Conservation (phyloP, 164 flowering plant species). For the Aristolochia contorta region DNA sequence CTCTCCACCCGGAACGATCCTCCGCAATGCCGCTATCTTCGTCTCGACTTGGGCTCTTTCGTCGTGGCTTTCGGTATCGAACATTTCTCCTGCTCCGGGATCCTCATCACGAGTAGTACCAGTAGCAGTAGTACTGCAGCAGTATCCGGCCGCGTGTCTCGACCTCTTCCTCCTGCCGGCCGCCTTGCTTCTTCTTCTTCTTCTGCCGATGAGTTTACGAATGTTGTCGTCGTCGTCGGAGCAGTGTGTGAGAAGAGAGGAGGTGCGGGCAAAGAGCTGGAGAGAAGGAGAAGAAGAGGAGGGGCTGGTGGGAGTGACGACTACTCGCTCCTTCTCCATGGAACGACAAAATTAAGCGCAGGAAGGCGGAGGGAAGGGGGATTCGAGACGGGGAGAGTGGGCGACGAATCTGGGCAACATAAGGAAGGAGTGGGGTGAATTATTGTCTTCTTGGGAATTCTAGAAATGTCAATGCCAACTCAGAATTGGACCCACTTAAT, state of each 20-base stretch:
- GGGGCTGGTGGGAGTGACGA: background rate
- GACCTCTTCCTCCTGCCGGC: background rate
- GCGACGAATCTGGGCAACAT: too few species aligned
- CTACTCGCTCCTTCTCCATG: too few species aligned
- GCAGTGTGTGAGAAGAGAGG: too few species aligned
- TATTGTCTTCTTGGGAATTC: constrained; percentile 19
- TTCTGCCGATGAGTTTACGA: too few species aligned
- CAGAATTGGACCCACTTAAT: constrained; percentile 22
- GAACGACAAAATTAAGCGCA: too few species aligned
- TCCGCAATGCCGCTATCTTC: constrained; percentile 41
- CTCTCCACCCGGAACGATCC: constrained; percentile 53
- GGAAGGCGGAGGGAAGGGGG: background rate
- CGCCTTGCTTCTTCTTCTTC: constrained; percentile 4
- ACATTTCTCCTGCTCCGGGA: background rate
- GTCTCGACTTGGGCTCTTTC: constrained; percentile 36
- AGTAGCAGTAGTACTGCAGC: background rate
- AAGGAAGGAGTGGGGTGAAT: constrained; percentile 18
- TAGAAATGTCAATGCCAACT: constrained; percentile 44
- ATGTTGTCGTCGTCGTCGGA: too few species aligned
- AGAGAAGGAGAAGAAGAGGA: background rate
- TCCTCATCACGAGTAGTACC: background rate
- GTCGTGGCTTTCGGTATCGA: constrained; percentile 12
- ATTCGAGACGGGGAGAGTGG: too few species aligned
- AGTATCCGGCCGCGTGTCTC: background rate
- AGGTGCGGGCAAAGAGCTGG: too few species aligned